These are phyloP conservation scores for Scenedesmus sp. DNA, from an alignment of 163 green algal genomes.

Conservation along the genomic window DNA sequence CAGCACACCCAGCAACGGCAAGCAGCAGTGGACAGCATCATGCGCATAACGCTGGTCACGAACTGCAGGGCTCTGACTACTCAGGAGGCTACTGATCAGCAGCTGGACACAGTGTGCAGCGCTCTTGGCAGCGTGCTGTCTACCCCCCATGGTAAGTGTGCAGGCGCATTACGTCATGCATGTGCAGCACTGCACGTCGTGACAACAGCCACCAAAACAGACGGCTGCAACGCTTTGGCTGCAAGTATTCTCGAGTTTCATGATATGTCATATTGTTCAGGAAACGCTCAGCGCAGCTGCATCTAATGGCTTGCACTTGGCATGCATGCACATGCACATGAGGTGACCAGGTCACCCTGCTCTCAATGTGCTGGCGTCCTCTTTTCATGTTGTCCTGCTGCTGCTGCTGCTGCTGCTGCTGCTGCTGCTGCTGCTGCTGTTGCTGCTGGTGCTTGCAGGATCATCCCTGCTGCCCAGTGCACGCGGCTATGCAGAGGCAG, in stretches of 20 bases:
- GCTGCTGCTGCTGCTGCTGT: background rate
- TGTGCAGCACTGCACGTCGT: background rate
- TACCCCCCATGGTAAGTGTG: conserved; percentile 11
- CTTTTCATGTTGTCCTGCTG: too few species aligned
- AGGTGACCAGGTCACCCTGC: too few species aligned
- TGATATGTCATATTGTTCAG: background rate
- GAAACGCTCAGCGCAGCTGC: too few species aligned
- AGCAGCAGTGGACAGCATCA: background rate
- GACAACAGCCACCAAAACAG: too few species aligned
- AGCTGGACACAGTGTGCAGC: conserved; percentile 13
- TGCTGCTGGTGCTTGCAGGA: conserved; percentile 10
- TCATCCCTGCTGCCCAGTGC: conserved; percentile 10
- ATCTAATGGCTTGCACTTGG: too few species aligned
- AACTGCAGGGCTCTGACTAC: background rate
- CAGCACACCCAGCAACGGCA: background rate
- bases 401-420: background rate
- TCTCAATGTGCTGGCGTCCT: too few species aligned
- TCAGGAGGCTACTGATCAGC: background rate
- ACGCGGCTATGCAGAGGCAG: background rate
- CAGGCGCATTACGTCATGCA: background rate
- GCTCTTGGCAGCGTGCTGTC: conserved; percentile 22
- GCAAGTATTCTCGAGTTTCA: background rate
- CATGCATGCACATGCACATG: background rate
- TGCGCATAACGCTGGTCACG: background rate
- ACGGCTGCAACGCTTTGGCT: background rate